phyloP scores from a whole-genome alignment of 208 protist genomes.

The Tetramitus jugosus region DNA sequence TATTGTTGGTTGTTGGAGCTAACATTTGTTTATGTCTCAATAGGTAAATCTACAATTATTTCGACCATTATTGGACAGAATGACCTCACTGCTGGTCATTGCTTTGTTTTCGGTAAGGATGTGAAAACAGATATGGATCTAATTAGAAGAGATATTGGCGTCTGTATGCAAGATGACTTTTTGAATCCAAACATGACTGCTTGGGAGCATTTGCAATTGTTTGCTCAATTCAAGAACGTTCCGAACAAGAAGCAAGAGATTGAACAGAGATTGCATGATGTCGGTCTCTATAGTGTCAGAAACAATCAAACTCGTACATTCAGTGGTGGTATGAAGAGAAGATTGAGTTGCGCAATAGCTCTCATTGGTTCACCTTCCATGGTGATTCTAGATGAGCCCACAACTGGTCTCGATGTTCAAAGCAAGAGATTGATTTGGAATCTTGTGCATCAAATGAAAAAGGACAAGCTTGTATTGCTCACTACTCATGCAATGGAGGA shows the following conservation, averaged over 20 bases:
- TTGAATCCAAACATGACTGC: conserved; percentile 29
- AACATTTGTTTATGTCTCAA: too few species aligned
- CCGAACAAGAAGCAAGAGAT: not conserved
- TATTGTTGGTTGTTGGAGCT: too few species aligned
- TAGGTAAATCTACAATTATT: not conserved
- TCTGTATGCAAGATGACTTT: conserved; percentile 41
- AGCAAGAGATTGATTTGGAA: conserved; percentile 14
- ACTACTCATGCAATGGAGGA: not conserved
- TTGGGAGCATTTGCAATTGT: conserved; percentile 38
- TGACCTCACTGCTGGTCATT: conserved; percentile 20
- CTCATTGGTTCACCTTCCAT: conserved; percentile 60
- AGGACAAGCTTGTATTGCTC: not conserved
- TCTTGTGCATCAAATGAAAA: not conserved
- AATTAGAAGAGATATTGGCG: conserved; percentile 26
- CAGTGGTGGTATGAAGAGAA: conserved; percentile 58
- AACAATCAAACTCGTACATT: conserved; percentile 1
- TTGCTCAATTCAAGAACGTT: conserved; percentile 33
- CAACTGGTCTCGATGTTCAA: conserved; percentile 42
- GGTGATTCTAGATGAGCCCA: conserved; percentile 47
- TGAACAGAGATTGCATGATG: conserved; percentile 4
- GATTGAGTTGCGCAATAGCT: conserved; percentile 58
- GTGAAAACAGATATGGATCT: conserved; percentile 29
- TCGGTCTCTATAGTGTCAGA: conserved; percentile 7
- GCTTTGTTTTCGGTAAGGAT: conserved; percentile 18
- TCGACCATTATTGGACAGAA: conserved; percentile 15